Percentiles rank a stretch among this genome's conserved stretches.
Evolutionary conservation across 108 stramenopile species (phyloP).

Genomic region (Nitzschia sp.): DNA sequence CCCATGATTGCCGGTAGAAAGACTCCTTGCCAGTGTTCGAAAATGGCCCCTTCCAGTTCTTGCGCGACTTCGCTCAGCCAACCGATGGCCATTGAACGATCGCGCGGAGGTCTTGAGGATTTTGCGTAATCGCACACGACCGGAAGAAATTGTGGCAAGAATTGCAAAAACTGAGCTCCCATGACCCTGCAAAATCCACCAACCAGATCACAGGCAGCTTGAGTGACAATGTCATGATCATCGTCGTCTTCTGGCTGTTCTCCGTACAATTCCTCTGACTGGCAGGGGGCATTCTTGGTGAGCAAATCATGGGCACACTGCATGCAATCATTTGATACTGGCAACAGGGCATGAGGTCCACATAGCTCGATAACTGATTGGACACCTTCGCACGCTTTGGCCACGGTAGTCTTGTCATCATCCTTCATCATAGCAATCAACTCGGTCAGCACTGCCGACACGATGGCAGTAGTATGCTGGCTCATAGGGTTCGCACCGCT

Average conservation of each 20-base stretch:
- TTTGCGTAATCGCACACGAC: constrained; percentile 89
- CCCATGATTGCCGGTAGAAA: constrained; percentile 82
- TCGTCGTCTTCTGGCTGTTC: constrained; percentile 90
- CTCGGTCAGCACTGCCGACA: constrained; percentile 70
- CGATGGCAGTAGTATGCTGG: constrained; percentile 69
- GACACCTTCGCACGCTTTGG: constrained; percentile 88
- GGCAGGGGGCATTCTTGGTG: constrained; percentile 78
- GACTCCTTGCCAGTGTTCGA: constrained; percentile 79
- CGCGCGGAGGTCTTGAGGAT: constrained; percentile 85
- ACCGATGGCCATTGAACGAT: constrained; percentile 95
- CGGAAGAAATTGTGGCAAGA: constrained; percentile 83
- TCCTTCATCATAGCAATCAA: constrained; percentile 79
- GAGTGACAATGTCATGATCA: constrained; percentile 92
- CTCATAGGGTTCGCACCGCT: constrained; percentile 63
- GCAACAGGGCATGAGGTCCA: constrained; percentile 76
- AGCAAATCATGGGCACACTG: constrained; percentile 67
- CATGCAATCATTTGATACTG: constrained; percentile 73
- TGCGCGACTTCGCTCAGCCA: constrained; percentile 94
- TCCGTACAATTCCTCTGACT: constrained; percentile 70
- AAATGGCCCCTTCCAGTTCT: constrained; percentile 72
- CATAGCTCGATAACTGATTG: constrained; percentile 86
- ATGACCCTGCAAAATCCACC: constrained; percentile 85
- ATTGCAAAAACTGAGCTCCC: constrained; percentile 82
- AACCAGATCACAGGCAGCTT: constrained; percentile 87
- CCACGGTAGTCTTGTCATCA: constrained; percentile 84